Evolutionary conservation across 2,329 filamentous ascomycete species (phyloP).

Genomic region (Xylariales sp.): DNA sequence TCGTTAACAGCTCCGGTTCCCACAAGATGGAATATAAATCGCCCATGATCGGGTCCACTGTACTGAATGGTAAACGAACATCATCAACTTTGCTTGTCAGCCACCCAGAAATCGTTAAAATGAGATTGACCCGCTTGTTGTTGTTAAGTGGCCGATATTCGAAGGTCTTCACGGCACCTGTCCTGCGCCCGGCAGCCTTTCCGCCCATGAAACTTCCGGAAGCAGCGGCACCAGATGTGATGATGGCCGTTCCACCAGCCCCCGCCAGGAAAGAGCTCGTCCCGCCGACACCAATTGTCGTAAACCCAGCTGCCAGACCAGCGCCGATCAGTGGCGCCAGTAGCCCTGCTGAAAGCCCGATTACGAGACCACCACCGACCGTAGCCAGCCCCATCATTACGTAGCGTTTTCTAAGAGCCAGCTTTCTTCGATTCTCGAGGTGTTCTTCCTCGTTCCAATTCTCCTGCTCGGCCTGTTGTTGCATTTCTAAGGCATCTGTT

Average conservation of each 20-base stretch:
- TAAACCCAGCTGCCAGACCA: slow-evolving; percentile 92
- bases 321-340: slow-evolving; percentile 94
- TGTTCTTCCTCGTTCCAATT: slow-evolving; percentile 98
- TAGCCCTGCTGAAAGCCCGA: slow-evolving; percentile 91
- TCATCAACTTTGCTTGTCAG: slow-evolving; percentile 99
- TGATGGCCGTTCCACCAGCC: slow-evolving; percentile 90
- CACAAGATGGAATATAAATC: slow-evolving; percentile 97
- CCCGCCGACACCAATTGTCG: slow-evolving; percentile 91
- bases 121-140: slow-evolving; percentile 95
- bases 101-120: slow-evolving; percentile 96
- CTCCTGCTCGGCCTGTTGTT: slow-evolving; percentile 91
- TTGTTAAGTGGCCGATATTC: slow-evolving; percentile 97
- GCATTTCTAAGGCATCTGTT: slow-evolving; percentile 97
- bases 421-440: slow-evolving; percentile 85
- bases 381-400: slow-evolving; percentile 98
- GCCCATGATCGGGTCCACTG: slow-evolving; percentile 96
- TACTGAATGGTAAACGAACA: slow-evolving; percentile 93
- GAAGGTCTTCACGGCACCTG: slow-evolving; percentile 93
- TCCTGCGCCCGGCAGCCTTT: slow-evolving; percentile 86
- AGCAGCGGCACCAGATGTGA: slow-evolving; percentile 87
- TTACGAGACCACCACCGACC: slow-evolving; percentile 93
- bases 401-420: slow-evolving; percentile 83
- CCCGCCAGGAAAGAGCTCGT: slow-evolving; percentile 91
- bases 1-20: slow-evolving; percentile 98
- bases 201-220: slow-evolving; percentile 89